These are phyloP conservation scores for Fraxinus platypoda DNA, from an alignment of 305 asterid species.

Conservation along the genomic window DNA sequence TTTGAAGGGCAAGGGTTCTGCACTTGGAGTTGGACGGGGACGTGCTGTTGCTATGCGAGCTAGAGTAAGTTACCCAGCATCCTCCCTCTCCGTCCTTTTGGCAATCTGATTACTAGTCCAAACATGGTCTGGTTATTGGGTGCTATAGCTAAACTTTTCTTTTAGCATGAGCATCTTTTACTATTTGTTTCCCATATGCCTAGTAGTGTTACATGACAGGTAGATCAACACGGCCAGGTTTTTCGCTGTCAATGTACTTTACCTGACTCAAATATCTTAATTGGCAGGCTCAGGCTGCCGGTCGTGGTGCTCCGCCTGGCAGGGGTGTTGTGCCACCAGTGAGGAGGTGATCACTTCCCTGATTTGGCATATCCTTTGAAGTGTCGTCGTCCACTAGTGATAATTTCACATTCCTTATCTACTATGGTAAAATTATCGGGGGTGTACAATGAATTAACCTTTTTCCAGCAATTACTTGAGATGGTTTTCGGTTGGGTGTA, in stretches of 20 bases:
- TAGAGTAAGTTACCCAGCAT: constrained; percentile 46
- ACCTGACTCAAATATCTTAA: constrained; percentile 19
- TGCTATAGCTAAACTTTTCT: not conserved
- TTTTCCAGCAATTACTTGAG: not conserved
- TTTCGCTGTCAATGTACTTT: not conserved
- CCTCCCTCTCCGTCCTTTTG: not conserved
- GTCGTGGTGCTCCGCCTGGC: constrained; percentile 87
- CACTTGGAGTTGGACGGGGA: constrained; percentile 94
- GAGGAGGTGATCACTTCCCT: constrained; percentile 51
- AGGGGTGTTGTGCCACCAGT: constrained; percentile 80
- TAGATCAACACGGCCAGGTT: not conserved
- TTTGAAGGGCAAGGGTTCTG: constrained; percentile 83
- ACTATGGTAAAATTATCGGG: not conserved
- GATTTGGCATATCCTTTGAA: constrained; percentile 1
- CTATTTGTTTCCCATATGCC: not conserved
- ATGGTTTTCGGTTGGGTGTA: constrained; percentile 5
- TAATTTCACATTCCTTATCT: constrained; percentile 6
- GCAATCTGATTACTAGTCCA: not conserved
- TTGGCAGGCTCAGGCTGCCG: constrained; percentile 80
- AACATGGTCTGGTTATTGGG: not conserved
- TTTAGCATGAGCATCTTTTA: not conserved
- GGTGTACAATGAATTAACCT: constrained; percentile 26
- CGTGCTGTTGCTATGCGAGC: constrained; percentile 98
- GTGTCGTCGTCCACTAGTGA: constrained; percentile 12
- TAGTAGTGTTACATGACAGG: not conserved